Evolutionary conservation across 148 eudicot species (phyloP).

Genomic region (Oxyria digyna): DNA sequence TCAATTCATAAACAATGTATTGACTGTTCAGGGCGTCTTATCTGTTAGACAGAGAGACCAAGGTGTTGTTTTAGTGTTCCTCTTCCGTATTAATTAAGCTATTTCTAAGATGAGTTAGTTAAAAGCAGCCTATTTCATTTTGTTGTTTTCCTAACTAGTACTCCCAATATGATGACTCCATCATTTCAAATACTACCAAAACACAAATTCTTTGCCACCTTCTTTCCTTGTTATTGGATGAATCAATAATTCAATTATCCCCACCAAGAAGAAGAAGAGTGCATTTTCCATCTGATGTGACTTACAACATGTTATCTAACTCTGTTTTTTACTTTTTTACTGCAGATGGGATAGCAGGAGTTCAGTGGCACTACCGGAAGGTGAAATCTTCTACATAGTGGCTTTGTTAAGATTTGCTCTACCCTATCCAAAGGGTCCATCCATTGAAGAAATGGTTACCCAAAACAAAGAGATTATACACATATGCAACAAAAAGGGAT

Average conservation of each 20-base stretch:
- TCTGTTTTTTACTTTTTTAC: neutral
- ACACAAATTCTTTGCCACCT: neutral
- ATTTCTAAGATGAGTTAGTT: neutral
- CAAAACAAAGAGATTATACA: conserved; percentile 48
- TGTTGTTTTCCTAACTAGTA: too few relatives aligned
- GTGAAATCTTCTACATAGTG: conserved; percentile 67
- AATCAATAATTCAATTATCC: neutral
- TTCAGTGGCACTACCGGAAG: conserved; percentile 57
- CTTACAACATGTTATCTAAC: neutral
- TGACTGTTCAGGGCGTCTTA: neutral
- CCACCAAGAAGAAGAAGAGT: neutral
- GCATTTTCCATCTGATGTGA: neutral
- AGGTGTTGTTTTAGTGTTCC: neutral
- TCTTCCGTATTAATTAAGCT: neutral
- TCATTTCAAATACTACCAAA: too few relatives aligned
- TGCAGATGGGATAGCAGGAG: conserved; percentile 72
- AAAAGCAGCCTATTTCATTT: neutral
- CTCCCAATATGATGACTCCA: too few relatives aligned
- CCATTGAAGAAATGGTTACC: conserved; percentile 37
- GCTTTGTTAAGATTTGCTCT: conserved; percentile 58
- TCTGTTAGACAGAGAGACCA: neutral
- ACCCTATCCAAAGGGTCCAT: conserved; percentile 41
- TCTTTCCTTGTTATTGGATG: neutral
- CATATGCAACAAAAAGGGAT: conserved; percentile 34
- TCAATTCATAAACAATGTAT: neutral